Base-by-base conservation (phyloP, 176 grass and related monocot species). In the Raddia distichophylla region DNA sequence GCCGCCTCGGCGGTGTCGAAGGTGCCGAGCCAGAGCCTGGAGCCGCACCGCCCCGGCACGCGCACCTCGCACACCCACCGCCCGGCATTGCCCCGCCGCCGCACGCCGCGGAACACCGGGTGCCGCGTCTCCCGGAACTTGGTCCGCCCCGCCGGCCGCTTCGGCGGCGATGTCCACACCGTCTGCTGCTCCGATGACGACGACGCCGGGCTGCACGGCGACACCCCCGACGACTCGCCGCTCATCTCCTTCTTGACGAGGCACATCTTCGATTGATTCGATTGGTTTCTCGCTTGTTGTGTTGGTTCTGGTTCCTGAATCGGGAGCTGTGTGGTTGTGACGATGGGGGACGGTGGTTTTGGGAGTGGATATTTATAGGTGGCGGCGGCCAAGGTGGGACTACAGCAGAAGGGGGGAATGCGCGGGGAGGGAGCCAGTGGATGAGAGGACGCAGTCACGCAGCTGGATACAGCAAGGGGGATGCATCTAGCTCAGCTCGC, bases 21-120 rank as follows among this genome's bases (percentile, higher is more conserved):
- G 7, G 92, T 94, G n/a, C 92, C 92, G 20, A 97, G 90, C 95
- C 95, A 98, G 53, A 98, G 93, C 57, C 92, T 80, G 62, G 50
- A 80, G 4, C 83, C 88, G 55, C 80, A 68, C 35, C 67, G 1
- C 3, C 88, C 83, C 0, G 83, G 91, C 8, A 85, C 91, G 27
- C 86, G 89, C 69, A 89, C 86, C 82, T 91, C 89, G 83, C 85
- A 88, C 22, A 94, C 89, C 91, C 88, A 94, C 52, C 75, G 75
- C 22, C 83, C 88, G 34, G 82, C 88, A 46, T 51, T 65, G 78
- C 79, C 85, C 15, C 91, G 46, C 19, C 71, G 71, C 67, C 88
- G 82, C n/a, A 93, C 91, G 73, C 91, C 88, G 43, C 83, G 81
- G 72, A 84, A 94, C 70, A 94, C 82, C 18, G 83, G 92, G 79